Percentiles rank a stretch among this genome's conserved stretches.
phyloP scores from a whole-genome alignment of 1,139 yeast genomes.

The Saccharomyces pastorianus region DNA sequence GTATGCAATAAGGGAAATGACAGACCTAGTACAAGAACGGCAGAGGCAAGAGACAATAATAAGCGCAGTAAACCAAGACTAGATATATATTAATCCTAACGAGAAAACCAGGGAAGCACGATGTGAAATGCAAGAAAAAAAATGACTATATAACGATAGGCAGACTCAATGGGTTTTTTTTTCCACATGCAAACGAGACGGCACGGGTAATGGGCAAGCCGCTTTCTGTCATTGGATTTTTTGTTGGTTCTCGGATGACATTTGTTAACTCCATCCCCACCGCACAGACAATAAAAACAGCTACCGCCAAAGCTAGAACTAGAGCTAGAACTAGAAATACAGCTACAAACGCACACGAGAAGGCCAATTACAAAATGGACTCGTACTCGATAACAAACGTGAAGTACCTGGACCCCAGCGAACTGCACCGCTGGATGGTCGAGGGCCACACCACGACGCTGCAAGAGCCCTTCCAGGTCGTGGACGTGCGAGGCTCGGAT shows the following conservation, averaged over 20 bases:
- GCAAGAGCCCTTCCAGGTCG: constrained; percentile 43
- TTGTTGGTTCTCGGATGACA: not conserved
- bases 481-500: constrained; percentile 87
- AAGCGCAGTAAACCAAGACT: not conserved
- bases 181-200: not conserved
- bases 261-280: no score
- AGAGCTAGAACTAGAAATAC: no score
- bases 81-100: not conserved
- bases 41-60: not conserved
- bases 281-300: no score
- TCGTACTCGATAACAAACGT: constrained; percentile 13
- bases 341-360: no score
- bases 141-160: not conserved
- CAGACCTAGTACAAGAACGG: not conserved
- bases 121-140: not conserved
- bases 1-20: not conserved
- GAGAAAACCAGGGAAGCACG: not conserved
- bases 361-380: not conserved
- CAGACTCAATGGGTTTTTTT: not conserved
- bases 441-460: constrained; percentile 11
- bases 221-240: not conserved
- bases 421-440: constrained; percentile 24
- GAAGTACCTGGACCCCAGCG: constrained; percentile 23
- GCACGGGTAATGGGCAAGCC: not conserved
- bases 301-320: no score